Conservation (phyloP, 2,329 filamentous ascomycete species). For the Chaetothyriales sp. region DNA sequence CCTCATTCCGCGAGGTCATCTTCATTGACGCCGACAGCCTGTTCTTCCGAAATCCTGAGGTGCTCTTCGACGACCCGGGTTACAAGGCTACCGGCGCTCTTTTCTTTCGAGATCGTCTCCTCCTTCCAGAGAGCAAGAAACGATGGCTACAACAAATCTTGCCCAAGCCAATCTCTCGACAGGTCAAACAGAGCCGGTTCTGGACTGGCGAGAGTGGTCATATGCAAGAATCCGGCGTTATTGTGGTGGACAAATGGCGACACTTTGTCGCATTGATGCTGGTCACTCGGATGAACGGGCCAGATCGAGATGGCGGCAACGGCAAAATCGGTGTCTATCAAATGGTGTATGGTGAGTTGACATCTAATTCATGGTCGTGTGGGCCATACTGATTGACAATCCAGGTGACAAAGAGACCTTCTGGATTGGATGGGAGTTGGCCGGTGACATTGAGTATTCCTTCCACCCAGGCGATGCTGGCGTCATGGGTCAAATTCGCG, state of each 20-base stretch:
- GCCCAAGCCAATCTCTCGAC: conserved; percentile 28
- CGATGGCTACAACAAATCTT: conserved; percentile 30
- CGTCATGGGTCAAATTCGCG: conserved; percentile 12
- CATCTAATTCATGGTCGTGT: background rate
- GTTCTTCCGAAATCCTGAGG: conserved; percentile 30
- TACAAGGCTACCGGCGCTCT: conserved; percentile 30
- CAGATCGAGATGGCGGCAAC: conserved; percentile 29
- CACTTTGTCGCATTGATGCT: conserved; percentile 32
- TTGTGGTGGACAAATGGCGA: conserved; percentile 33
- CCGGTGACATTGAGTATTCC: conserved; percentile 28
- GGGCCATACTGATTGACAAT: background rate
- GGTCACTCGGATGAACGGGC: conserved; percentile 24
- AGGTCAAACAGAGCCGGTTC: conserved; percentile 23
- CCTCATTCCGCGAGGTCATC: conserved; percentile 33
- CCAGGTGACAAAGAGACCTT: conserved; percentile 36
- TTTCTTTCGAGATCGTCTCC: conserved; percentile 33
- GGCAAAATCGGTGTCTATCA: conserved; percentile 31
- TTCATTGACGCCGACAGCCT: conserved; percentile 34
- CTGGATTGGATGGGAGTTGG: conserved; percentile 35
- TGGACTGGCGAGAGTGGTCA: conserved; percentile 17
- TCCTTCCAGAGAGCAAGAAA: conserved; percentile 25
- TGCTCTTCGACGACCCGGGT: conserved; percentile 29
- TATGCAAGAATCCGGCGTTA: conserved; percentile 32
- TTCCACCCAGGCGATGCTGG: conserved; percentile 29
- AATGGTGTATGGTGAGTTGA: conserved; percentile 29